Evolutionary conservation across 352 stramenopile species (phyloP).

Genomic region (Pythium dissotocum): DNA sequence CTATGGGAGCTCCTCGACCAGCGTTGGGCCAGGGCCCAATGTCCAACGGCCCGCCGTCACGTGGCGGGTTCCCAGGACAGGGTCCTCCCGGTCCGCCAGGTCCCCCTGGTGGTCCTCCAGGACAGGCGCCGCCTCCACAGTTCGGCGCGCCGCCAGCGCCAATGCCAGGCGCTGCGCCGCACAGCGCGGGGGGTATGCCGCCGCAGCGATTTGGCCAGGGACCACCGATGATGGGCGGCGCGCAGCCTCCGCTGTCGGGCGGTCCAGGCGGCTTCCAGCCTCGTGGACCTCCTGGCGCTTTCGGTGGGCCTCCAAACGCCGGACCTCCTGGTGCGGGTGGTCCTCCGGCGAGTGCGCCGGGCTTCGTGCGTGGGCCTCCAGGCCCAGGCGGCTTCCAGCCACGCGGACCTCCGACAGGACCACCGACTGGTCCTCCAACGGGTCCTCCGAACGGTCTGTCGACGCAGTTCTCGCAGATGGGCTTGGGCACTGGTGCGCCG

Average conservation of each 20-base stretch:
- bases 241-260: slow-evolving; percentile 23
- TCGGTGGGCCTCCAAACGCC: slow-evolving; percentile 12
- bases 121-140: slow-evolving; percentile 10
- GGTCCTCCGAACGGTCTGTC: slow-evolving; percentile 35
- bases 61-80: slow-evolving; percentile 12
- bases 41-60: slow-evolving; percentile 15
- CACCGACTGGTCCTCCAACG: slow-evolving; percentile 30
- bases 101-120: background rate
- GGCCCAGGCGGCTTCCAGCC: slow-evolving; percentile 29
- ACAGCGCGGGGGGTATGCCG: slow-evolving; percentile 16
- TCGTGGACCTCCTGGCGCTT: slow-evolving; percentile 18
- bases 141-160: slow-evolving; percentile 13
- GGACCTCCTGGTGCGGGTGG: slow-evolving; percentile 17
- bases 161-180: slow-evolving; percentile 11
- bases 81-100: slow-evolving; percentile 11
- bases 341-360: slow-evolving; percentile 24
- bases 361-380: slow-evolving; percentile 19
- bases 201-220: slow-evolving; percentile 25
- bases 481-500: slow-evolving; percentile 47
- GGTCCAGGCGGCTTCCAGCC: slow-evolving; percentile 24
- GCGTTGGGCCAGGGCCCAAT: slow-evolving; percentile 23
- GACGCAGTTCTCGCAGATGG: slow-evolving; percentile 72
- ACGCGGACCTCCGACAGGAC: slow-evolving; percentile 23
- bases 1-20: slow-evolving; percentile 17
- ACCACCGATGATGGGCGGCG: slow-evolving; percentile 6